These are phyloP conservation scores for Posidonia oceanica DNA, from an alignment of 116 monocot species.

Conservation along the genomic window DNA sequence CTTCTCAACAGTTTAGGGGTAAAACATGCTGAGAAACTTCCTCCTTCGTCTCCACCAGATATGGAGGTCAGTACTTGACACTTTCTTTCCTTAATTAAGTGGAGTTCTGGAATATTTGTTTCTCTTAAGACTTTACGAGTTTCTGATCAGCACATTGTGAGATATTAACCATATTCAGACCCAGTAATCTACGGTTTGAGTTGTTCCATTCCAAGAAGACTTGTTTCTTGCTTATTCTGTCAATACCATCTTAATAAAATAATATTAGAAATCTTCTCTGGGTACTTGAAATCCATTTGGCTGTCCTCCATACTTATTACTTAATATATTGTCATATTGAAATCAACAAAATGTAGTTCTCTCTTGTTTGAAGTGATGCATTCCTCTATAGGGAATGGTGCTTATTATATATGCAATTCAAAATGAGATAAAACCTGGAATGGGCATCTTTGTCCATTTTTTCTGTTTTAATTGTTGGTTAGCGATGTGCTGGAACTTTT, in stretches of 20 bases:
- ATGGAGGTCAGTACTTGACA: slow-evolving; percentile 28
- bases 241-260: neutral
- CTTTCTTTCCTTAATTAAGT: neutral
- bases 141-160: neutral
- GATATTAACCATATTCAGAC: neutral
- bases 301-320: neutral
- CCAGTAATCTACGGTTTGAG: neutral
- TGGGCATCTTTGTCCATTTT: too few relatives aligned
- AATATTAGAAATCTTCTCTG: neutral
- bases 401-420: too few relatives aligned
- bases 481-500: neutral
- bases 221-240: neutral
- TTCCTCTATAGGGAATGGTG: too few relatives aligned
- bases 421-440: too few relatives aligned
- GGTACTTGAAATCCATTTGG: neutral
- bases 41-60: slow-evolving; percentile 28
- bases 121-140: neutral
- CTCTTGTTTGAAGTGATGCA: neutral
- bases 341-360: neutral
- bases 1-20: slow-evolving; percentile 51
- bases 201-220: neutral
- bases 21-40: slow-evolving; percentile 33
- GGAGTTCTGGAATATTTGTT: neutral
- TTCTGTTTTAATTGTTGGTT: too few relatives aligned
- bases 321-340: too few relatives aligned